Evolutionary conservation across 768 basidiomycete genomes (phyloP).

Genomic region (Tremella yokohamensis): DNA sequence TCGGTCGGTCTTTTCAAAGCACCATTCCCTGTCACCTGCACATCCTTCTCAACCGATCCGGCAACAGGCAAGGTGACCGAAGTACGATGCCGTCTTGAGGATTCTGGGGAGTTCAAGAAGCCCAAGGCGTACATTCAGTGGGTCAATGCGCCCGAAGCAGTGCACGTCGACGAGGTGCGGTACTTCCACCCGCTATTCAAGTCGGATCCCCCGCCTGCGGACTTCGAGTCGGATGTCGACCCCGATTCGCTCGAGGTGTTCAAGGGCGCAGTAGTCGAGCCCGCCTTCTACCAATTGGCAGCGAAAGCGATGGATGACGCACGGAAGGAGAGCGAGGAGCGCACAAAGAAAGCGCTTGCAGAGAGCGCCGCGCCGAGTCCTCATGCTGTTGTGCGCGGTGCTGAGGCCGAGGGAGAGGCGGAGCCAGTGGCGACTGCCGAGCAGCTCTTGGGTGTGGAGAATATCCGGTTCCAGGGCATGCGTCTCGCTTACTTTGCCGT

Average conservation of each 20-base stretch:
- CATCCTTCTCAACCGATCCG: conserved; percentile 76
- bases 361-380: conserved; percentile 33
- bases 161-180: conserved; percentile 80
- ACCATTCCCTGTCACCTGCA: conserved; percentile 86
- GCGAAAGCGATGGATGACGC: conserved; percentile 66
- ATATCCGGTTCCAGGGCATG: conserved; percentile 92
- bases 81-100: conserved; percentile 73
- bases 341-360: conserved; percentile 58
- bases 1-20: conserved; percentile 94
- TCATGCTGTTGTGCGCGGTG: conserved; percentile 10
- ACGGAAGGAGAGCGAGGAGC: conserved; percentile 57
- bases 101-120: conserved; percentile 64
- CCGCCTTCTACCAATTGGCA: conserved; percentile 81
- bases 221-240: conserved; percentile 79
- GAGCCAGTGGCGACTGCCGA: conserved; percentile 72
- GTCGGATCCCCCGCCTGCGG: conserved; percentile 79
- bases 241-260: conserved; percentile 75
- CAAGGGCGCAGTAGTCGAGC: conserved; percentile 77
- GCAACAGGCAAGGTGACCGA: conserved; percentile 70
- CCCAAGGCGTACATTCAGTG: conserved; percentile 80
- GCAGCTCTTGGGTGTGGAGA: conserved; percentile 83
- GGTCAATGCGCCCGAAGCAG: conserved; percentile 59
- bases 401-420: conserved; percentile 33
- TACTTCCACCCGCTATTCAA: conserved; percentile 92
- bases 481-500: conserved; percentile 92